Evolutionary conservation across 208 protist species (phyloP), one percentile per base, ranked within the genome.

Genomic region (Trypanosomatidae sp.): DNA sequence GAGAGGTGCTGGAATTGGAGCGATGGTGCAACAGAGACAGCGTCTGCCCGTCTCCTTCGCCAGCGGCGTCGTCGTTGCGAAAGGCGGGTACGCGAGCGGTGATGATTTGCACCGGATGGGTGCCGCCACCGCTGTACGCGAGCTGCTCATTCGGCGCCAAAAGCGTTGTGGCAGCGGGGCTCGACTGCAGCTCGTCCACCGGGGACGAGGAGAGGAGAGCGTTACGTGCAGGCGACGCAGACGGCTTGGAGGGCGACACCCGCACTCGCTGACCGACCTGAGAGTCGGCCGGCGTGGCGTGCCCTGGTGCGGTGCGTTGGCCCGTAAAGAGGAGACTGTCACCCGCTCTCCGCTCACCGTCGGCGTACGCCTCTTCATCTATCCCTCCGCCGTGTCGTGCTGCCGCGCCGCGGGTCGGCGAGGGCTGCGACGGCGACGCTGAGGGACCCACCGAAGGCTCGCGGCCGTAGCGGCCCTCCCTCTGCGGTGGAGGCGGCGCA

Each of bases 21-120:
- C n/a, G n/a, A n/a, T n/a, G n/a, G n/a, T n/a, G 59, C 28, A 10
- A 47, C 17, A 28, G 22, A 22, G 39, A 25, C 22, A 22, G 30
- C 59, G 17, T 17, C 46, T 1, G 3, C 64, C 22, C 46, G 44
- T 33, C 59, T 39, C 65, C 69, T 30, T 44, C 4, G 47, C 19
- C 12, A n/a, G 55, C 33, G 49, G 71, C 43, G 64, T 84, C 71
- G 33, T 80, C 71, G 80, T 84, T 76, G 66, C 73, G 66, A 69
- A 84, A 71, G 19, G 80, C 53, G 10, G 71, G 66, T 58, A 78
- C 43, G n/a, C 71, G 62, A 17, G 73, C 69, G 1, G 62, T 72
- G 58, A 76, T 53, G 50, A 80, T 58, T 46, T 80, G 76, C n/a
- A 76, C 76, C 19, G 64, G 39, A 43, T 80, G 70, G 12, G 76